phyloP scores from a whole-genome alignment of 1,284 basidiomycete species.

The Macrocystidia cucumis region DNA sequence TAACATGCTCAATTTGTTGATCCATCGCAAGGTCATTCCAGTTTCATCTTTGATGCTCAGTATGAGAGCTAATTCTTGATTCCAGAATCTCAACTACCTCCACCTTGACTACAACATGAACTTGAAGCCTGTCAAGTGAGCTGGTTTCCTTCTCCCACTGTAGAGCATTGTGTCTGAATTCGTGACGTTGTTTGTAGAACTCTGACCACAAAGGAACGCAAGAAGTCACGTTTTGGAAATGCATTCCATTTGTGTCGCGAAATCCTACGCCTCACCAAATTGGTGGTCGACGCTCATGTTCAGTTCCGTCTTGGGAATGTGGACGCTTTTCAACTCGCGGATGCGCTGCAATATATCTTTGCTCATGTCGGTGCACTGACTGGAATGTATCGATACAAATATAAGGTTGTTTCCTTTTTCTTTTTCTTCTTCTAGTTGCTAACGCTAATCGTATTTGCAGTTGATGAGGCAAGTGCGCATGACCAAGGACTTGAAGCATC shows the following conservation, averaged over 20 bases:
- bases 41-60: slow-evolving; percentile 4
- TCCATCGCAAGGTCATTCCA: slow-evolving; percentile 93
- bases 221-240: slow-evolving; percentile 99
- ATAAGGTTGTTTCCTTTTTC: slow-evolving; percentile 62
- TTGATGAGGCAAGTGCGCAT: slow-evolving; percentile 99
- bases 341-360: slow-evolving; percentile 97
- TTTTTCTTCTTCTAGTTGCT: neutral
- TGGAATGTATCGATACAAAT: slow-evolving; percentile 99
- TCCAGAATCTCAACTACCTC: slow-evolving; percentile 89
- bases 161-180: slow-evolving; percentile 4
- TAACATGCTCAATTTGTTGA: slow-evolving; percentile 98
- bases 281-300: slow-evolving; percentile 97
- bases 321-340: slow-evolving; percentile 98
- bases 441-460: slow-evolving; percentile 24
- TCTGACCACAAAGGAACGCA: slow-evolving; percentile 97
- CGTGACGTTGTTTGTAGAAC: slow-evolving; percentile 52
- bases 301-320: slow-evolving; percentile 98
- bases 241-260: slow-evolving; percentile 98
- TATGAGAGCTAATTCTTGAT: slow-evolving; percentile 9
- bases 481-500: slow-evolving; percentile 98
- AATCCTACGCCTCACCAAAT: slow-evolving; percentile 94
- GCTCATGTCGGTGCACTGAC: slow-evolving; percentile 97
- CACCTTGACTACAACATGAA: slow-evolving; percentile 95
- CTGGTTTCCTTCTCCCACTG: slow-evolving; percentile 5
- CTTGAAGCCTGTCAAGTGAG: slow-evolving; percentile 91